Conservation (phyloP, 2,329 filamentous ascomycete species). For the Colletotrichum siamense region DNA sequence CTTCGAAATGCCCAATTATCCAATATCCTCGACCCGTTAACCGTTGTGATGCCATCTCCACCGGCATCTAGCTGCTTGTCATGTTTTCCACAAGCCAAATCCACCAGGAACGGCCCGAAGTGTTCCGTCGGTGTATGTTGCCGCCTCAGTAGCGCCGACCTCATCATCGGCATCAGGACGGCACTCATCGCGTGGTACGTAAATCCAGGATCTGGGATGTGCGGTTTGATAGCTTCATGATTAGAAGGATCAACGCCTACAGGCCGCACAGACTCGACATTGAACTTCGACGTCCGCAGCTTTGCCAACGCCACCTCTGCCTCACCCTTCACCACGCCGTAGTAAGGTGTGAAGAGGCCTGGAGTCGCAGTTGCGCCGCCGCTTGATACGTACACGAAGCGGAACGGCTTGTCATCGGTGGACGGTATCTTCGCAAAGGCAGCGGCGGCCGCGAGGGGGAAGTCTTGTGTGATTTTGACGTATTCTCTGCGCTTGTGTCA, state of each 20-base stretch:
- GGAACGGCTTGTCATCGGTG: constrained; percentile 56
- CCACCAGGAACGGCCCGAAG: constrained; percentile 48
- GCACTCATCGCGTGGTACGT: constrained; percentile 6
- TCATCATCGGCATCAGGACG: constrained; percentile 30
- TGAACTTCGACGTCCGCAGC: constrained; percentile 53
- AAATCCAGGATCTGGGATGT: constrained; percentile 38
- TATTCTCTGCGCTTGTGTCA: constrained; percentile 56
- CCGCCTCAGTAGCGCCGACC: constrained; percentile 21
- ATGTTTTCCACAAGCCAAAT: constrained; percentile 49
- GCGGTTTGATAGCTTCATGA: constrained; percentile 48
- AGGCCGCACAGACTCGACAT: constrained; percentile 63
- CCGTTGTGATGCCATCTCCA: constrained; percentile 33
- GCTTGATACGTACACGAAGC: constrained; percentile 76
- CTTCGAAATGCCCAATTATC: constrained; percentile 39
- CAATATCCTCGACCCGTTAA: constrained; percentile 37
- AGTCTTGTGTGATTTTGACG: constrained; percentile 70
- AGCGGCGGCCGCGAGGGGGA: constrained; percentile 65
- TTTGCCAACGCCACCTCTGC: constrained; percentile 65
- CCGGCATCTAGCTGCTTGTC: constrained; percentile 27
- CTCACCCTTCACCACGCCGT: constrained; percentile 70
- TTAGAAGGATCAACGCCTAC: constrained; percentile 57
- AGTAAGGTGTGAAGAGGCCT: constrained; percentile 60
- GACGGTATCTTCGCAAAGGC: constrained; percentile 58
- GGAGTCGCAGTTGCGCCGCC: constrained; percentile 64
- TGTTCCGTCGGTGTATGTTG: constrained; percentile 46